A percentile compares a stretch with the other conserved stretches of the same genome.
Conservation (phyloP, 306 rosid genomes). For the Macrotyloma uniflorum region DNA sequence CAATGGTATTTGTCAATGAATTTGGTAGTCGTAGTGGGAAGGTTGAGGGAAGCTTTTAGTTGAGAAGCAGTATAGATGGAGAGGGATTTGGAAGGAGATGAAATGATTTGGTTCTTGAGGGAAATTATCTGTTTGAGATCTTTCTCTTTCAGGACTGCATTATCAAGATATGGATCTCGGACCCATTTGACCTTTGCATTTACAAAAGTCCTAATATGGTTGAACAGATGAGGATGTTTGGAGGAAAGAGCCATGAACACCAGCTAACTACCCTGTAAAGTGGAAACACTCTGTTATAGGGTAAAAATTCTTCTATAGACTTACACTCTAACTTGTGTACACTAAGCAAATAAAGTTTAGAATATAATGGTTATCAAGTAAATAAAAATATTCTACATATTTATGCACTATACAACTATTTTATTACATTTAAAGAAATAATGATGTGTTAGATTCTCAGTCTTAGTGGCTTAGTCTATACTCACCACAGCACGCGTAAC, state of each 20-base stretch:
- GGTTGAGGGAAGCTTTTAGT: conserved; percentile 54
- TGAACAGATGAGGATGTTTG: conserved; percentile 52
- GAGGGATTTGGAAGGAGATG: conserved; percentile 57
- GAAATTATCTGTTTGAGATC: conserved; percentile 63
- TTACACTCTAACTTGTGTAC: conserved; percentile 6
- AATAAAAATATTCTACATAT: background rate
- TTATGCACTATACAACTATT: background rate
- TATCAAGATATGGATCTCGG: conserved; percentile 77
- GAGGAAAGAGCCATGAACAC: conserved; percentile 49
- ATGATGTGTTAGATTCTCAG: background rate
- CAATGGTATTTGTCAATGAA: conserved; percentile 56
- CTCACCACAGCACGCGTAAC: background rate
- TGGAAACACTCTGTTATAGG: conserved; percentile 38
- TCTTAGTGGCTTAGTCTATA: background rate
- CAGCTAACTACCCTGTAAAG: conserved; percentile 50
- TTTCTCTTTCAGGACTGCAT: conserved; percentile 70
- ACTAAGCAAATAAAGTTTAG: background rate
- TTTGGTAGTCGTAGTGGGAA: conserved; percentile 56
- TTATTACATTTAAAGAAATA: background rate
- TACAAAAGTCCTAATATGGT: conserved; percentile 55
- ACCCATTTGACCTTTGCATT: conserved; percentile 84
- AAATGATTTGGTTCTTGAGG: conserved; percentile 67
- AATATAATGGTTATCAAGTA: background rate
- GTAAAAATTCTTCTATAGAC: conserved; percentile 13
- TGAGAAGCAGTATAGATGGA: conserved; percentile 65